phyloP scores from a whole-genome alignment of 2,329 filamentous ascomycete species.

The Aspergillus pseudoviridinutans region DNA sequence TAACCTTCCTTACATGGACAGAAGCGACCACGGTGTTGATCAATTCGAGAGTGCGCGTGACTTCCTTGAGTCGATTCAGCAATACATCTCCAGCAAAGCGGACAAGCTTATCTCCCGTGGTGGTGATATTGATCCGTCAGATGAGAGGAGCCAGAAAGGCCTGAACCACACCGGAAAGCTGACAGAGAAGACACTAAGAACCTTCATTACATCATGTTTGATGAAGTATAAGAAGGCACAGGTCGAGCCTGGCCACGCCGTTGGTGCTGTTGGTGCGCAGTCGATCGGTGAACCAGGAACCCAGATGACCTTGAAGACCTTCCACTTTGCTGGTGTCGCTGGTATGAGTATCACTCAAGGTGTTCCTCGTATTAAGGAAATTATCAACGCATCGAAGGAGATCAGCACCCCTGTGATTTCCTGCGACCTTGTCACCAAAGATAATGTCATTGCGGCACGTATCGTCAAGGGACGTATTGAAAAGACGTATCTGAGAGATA shows the following conservation, averaged over 20 bases:
- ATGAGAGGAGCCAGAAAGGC: conserved; percentile 29
- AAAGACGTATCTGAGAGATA: conserved; percentile 85
- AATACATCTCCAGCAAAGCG: conserved; percentile 64
- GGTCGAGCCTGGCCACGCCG: conserved; percentile 90
- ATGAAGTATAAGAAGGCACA: conserved; percentile 88
- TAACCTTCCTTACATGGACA: conserved; percentile 65
- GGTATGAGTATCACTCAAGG: conserved; percentile 99
- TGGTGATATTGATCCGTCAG: conserved; percentile 27
- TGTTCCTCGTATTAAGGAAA: conserved; percentile 99
- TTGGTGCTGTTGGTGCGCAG: conserved; percentile 93
- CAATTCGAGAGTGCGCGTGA: conserved; percentile 77
- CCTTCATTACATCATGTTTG: conserved; percentile 78
- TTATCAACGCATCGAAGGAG: conserved; percentile 93
- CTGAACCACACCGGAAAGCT: conserved; percentile 77
- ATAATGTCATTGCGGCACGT: conserved; percentile 72
- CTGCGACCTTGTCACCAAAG: conserved; percentile 74
- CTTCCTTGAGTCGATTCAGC: conserved; percentile 74
- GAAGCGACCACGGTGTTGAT: conserved; percentile 64
- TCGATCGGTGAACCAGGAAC: conserved; percentile 98
- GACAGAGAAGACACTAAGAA: conserved; percentile 65
- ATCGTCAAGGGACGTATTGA: conserved; percentile 92
- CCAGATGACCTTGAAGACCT: conserved; percentile 98
- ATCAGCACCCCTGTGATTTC: conserved; percentile 94
- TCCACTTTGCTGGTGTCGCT: conserved; percentile 99
- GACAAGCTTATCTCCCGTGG: conserved; percentile 51